Evolutionary conservation across 176 grass and related monocot species (phyloP).

Genomic region (Rhynchospora tenuis): DNA sequence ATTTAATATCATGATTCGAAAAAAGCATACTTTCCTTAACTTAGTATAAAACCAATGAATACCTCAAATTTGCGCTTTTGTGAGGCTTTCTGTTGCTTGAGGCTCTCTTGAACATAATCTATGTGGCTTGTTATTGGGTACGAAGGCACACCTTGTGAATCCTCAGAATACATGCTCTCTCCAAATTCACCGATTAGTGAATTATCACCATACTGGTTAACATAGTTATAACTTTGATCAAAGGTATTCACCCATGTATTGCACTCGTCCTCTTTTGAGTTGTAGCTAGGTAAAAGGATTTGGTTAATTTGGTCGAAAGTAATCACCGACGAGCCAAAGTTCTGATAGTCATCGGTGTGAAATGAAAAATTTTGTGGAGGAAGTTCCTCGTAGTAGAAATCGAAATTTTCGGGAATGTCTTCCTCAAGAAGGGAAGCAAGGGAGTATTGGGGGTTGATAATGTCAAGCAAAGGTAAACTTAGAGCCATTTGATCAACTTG

Average conservation of each 20-base stretch:
- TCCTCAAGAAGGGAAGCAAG: neutral
- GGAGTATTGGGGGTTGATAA: slow-evolving; percentile 9
- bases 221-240: slow-evolving; percentile 32
- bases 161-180: slow-evolving; percentile 19
- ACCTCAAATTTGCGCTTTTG: slow-evolving; percentile 43
- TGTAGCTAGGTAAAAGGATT: neutral
- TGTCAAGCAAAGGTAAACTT: slow-evolving; percentile 5
- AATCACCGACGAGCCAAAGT: slow-evolving; percentile 31
- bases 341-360: neutral
- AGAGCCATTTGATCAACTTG: neutral
- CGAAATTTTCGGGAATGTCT: neutral
- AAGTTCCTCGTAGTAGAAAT: neutral
- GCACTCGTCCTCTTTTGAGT: slow-evolving; percentile 19
- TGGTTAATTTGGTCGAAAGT: slow-evolving; percentile 31
- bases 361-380: neutral
- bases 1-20: neutral
- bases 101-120: slow-evolving; percentile 13
- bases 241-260: slow-evolving; percentile 42
- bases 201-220: neutral
- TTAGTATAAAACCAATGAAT: neutral
- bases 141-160: slow-evolving; percentile 14
- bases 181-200: neutral
- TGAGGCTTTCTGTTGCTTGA: slow-evolving; percentile 8
- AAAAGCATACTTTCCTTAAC: neutral
- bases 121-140: slow-evolving; percentile 29